phyloP scores from a whole-genome alignment of 1,139 yeast genomes.

The Arxiozyma slooffiae region DNA sequence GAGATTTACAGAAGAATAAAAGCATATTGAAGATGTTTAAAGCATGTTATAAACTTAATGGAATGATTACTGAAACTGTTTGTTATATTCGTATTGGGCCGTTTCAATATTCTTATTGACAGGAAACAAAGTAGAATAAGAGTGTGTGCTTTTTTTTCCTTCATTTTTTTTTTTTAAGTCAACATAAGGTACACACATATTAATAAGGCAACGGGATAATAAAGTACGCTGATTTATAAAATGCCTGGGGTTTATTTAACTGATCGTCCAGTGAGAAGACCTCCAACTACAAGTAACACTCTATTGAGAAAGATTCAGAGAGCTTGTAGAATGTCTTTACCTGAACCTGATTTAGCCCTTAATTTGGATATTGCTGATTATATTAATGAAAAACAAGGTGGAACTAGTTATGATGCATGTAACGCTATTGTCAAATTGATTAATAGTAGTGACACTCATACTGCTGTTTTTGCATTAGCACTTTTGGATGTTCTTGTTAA shows the following conservation, averaged over 20 bases:
- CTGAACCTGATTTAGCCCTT: conserved; percentile 80
- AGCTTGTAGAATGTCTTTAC: conserved; percentile 77
- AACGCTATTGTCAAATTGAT: conserved; percentile 77
- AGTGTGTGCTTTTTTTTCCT: background rate
- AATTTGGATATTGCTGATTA: conserved; percentile 90
- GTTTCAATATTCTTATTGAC: too few relatives aligned
- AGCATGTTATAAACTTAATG: too few relatives aligned
- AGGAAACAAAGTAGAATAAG: background rate
- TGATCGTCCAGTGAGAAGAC: conserved; percentile 29
- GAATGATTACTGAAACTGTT: background rate
- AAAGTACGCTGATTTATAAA: background rate
- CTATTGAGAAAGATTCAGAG: conserved; percentile 63
- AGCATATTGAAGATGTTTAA: background rate
- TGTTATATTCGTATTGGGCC: too few relatives aligned
- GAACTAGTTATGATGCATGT: conserved; percentile 88
- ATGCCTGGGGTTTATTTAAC: conserved; percentile 29
- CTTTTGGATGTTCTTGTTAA: conserved; percentile 81
- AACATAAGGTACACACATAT: background rate
- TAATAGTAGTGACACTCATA: conserved; percentile 75
- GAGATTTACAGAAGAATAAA: background rate
- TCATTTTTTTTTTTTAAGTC: too few relatives aligned
- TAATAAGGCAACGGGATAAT: background rate
- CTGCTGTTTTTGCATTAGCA: conserved; percentile 49
- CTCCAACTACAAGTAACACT: conserved; percentile 24
- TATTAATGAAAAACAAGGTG: conserved; percentile 86